Evolutionary conservation across 2,329 filamentous ascomycete genomes (phyloP), one percentile per base, ranked within the genome.

Genomic region (Sarocladium strictum): DNA sequence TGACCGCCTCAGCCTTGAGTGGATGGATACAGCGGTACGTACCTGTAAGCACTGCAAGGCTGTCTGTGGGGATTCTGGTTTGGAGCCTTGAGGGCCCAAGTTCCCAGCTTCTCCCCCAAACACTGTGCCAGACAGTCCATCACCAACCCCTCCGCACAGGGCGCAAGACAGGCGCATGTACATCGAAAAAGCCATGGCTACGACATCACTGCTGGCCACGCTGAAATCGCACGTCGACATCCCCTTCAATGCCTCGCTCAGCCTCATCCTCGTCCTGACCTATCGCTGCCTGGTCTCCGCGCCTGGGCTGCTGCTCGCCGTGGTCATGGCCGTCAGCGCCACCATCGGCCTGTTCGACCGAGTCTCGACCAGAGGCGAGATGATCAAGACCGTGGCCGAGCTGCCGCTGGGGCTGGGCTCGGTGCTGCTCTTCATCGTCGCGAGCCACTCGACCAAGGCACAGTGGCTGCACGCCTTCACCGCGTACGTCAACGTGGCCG

Each of bases 111-210:
- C n/a, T n/a, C n/a, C n/a, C n/a, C n/a, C n/a, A n/a, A n/a, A n/a
- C n/a, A n/a, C n/a, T n/a, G n/a, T n/a, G n/a, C n/a, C n/a, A n/a
- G n/a, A 40, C 37, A 43, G 33, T 38, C 15, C 43, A 49, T 32
- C 43, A 10, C 15, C 26, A 2, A 32, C 6, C 47, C 12, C 17
- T 29, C 29, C 37, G 29, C 15, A 24, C 17, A 32, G 10, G 17
- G 37, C 32, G 32, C n/a, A n/a, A n/a, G n/a, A n/a, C n/a, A n/a
- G n/a, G n/a, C n/a, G n/a, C n/a, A n/a, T n/a, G n/a, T n/a, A n/a
- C n/a, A n/a, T n/a, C n/a, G n/a, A n/a, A n/a, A n/a, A 38, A 79
- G 35, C 81, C 72, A 7, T 84, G 65, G 1, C 71, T 47, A 21
- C 37, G 23, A 21, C 29, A 24, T 27, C 27, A 4, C 3, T n/a